Base-by-base conservation (phyloP, 2,329 filamentous ascomycete species). In the Xylariaceae sp. region DNA sequence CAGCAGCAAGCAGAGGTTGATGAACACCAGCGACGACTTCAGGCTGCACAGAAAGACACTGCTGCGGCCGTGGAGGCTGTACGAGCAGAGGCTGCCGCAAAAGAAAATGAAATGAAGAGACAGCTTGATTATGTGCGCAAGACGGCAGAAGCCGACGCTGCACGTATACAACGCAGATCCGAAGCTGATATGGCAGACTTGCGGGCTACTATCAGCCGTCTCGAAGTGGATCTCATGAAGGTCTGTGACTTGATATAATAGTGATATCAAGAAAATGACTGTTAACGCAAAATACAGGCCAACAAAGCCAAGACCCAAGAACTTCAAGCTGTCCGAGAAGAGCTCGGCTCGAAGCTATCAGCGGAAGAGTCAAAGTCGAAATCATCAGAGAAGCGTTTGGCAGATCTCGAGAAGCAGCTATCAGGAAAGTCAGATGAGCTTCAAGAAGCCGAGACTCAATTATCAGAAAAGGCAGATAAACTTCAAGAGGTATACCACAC, bases 201-300 rank as follows among this genome's bases (percentile, higher is more conserved):
- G 16, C 56, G 57, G 25, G 62, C 62, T 12, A 62, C 60, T 11
- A 63, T 85, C 22, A 78, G 75, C 44, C 73, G 75, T 36, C 66
- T 89, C 14, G 78, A 86, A 60, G 76, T 79, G 25, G 78, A 82
- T 54, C 53, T 84, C 11, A 73, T 80, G 64, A 83, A 82, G 71
- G 79, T 77, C 60, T 44, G 60, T 50, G 25, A 22, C 37, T 11
- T 5, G 12, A 23, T 33, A 16, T 5, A 39, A 32, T 8, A 5
- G 27, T 20, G 29, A 12, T 19, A 16, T 12, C n/a, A n/a, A n/a
- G 20, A 7, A 27, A 25, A 21, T 2, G 17, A 42, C 47, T 50
- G 39, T 6, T n/a, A 32, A 41, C 32, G 22, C 14, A 33, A 23
- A 16, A 10, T 37, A 52, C 63, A 84, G 74, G 74, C 76, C 35